Conservation (phyloP, 2,329 filamentous ascomycete species). For the Xylariaceae sp. region DNA sequence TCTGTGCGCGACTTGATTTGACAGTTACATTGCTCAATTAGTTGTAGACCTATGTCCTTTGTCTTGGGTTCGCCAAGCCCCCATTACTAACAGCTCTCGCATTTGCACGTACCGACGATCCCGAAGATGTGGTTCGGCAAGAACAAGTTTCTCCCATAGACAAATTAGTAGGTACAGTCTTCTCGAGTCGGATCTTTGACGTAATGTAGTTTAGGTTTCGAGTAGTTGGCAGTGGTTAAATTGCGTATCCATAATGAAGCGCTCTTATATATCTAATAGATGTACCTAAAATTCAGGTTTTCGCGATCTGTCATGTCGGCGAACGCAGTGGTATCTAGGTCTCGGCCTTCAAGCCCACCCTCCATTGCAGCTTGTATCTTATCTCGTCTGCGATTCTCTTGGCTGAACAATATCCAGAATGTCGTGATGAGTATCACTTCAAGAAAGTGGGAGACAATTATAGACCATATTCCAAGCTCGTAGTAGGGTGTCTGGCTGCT, state of each 20-base stretch:
- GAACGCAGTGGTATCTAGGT: conserved; percentile 54
- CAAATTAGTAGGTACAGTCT: too few species aligned
- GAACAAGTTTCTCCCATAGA: too few species aligned
- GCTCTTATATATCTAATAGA: conserved; percentile 31
- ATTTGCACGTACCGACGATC: too few species aligned
- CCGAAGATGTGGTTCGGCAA: too few species aligned
- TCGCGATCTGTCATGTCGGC: conserved; percentile 61
- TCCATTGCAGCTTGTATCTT: conserved; percentile 45
- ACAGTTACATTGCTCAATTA: too few species aligned
- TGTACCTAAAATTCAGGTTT: conserved; percentile 52
- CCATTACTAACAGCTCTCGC: too few species aligned
- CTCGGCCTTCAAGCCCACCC: conserved; percentile 50
- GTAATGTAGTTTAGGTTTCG: background rate
- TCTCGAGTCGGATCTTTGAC: background rate
- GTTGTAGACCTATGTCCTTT: too few species aligned
- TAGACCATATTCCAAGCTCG: conserved; percentile 59
- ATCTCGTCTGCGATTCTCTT: conserved; percentile 57
- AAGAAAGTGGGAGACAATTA: conserved; percentile 59
- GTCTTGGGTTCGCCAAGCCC: too few species aligned
- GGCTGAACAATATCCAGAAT: conserved; percentile 53
- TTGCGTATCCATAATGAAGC: background rate
- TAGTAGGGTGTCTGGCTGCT: conserved; percentile 55
- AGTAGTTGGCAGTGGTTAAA: background rate
- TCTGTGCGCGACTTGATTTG: too few species aligned
- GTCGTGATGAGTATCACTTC: conserved; percentile 55